Percentiles rank a stretch among this genome's conserved stretches.
Conservation (phyloP, 768 basidiomycete species). For the Termitomyces sp. region DNA sequence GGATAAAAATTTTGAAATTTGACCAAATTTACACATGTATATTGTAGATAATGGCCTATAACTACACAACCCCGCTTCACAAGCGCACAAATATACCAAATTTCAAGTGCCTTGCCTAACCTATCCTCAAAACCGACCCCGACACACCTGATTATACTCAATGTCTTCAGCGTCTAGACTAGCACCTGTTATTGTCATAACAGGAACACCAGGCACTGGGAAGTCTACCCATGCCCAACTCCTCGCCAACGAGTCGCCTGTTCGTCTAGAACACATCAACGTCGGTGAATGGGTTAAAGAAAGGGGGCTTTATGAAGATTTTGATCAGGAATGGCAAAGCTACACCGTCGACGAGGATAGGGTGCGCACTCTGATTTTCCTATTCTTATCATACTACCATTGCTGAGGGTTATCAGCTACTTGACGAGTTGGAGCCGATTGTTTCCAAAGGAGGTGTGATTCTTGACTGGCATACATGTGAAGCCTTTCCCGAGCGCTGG, state of each 20-base stretch:
- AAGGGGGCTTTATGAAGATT: constrained; percentile 73
- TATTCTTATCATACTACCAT: not conserved
- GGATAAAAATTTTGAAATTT: too few relatives aligned
- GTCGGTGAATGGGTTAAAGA: constrained; percentile 89
- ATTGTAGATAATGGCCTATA: too few relatives aligned
- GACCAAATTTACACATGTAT: too few relatives aligned
- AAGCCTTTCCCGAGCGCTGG: constrained; percentile 94
- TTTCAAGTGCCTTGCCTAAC: too few relatives aligned
- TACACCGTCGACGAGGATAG: constrained; percentile 96
- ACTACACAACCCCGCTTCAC: too few relatives aligned
- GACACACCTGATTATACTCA: not conserved
- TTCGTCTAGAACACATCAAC: constrained; percentile 78
- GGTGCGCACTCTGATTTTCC: constrained; percentile 38
- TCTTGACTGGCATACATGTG: constrained; percentile 94
- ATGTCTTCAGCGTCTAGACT: constrained; percentile 12
- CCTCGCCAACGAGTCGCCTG: constrained; percentile 65
- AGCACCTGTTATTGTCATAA: constrained; percentile 72
- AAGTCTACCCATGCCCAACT: constrained; percentile 91
- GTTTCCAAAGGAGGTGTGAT: constrained; percentile 70
- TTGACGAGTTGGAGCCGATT: constrained; percentile 82
- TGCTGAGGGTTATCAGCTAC: constrained; percentile 44
- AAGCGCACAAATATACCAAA: too few relatives aligned
- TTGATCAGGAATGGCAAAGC: constrained; percentile 92
- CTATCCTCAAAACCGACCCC: not conserved
- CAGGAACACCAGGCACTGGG: constrained; percentile 92